Conservation (phyloP, 1,284 basidiomycete genomes). For the Hymenochaete sp. region DNA sequence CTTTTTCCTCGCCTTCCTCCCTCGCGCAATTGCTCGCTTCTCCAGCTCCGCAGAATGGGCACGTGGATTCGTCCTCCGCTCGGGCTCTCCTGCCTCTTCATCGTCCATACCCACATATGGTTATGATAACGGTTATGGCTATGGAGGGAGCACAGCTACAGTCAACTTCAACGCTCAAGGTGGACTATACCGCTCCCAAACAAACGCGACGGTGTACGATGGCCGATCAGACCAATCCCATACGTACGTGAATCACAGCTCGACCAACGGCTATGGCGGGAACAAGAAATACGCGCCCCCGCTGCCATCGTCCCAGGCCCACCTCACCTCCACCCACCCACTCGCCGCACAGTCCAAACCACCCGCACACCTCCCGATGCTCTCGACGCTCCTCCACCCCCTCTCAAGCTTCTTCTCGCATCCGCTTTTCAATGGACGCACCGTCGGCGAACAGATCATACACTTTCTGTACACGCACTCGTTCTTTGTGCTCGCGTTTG, state of each 20-base stretch:
- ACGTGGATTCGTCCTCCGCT: conserved; percentile 29
- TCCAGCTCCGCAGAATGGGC: conserved; percentile 36
- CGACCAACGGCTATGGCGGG: too few species aligned
- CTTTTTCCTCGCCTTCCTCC: conserved; percentile 35
- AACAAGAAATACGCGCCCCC: not conserved
- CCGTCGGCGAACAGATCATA: conserved; percentile 39
- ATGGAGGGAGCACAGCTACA: not conserved
- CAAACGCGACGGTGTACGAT: not conserved
- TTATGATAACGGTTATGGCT: not conserved
- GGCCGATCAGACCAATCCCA: conserved; percentile 10
- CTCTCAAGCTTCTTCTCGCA: conserved; percentile 2
- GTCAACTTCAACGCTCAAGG: not conserved
- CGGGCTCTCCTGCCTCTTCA: too few species aligned
- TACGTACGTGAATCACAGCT: conserved; percentile 5
- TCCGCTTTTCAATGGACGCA: conserved; percentile 18
- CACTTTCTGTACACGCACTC: conserved; percentile 39
- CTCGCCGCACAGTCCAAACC: not conserved
- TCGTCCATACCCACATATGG: not conserved
- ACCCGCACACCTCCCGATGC: conserved; percentile 3
- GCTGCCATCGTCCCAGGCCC: not conserved
- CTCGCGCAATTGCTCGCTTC: conserved; percentile 40
- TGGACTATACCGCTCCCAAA: conserved; percentile 34
- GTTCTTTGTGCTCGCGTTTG: conserved; percentile 43
- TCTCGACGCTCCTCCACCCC: conserved; percentile 10
- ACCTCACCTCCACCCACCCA: not conserved